Evolutionary conservation across 2,329 filamentous ascomycete genomes (phyloP).

Genomic region (Fusarium nanum): DNA sequence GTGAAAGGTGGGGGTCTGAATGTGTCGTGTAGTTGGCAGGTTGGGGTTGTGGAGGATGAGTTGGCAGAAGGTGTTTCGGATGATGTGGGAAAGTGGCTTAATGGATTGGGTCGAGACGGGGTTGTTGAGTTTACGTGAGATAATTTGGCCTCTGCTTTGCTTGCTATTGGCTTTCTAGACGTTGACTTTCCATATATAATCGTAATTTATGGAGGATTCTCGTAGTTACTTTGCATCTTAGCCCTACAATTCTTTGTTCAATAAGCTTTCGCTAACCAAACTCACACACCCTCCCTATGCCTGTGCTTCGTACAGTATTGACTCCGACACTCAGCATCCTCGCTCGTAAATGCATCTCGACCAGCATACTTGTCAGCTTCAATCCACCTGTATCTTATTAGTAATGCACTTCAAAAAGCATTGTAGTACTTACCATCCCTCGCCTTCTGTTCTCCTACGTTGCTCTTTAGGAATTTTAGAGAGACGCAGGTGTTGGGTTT

Average conservation of each 20-base stretch:
- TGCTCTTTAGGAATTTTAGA: neutral
- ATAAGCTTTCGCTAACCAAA: neutral
- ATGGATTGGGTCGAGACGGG: neutral
- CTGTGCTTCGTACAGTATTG: neutral
- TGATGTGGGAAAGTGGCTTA: slow-evolving; percentile 18
- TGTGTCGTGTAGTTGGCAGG: slow-evolving; percentile 16
- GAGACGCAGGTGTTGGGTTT: neutral
- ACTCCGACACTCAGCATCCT: neutral
- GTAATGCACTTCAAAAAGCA: rapidly evolving
- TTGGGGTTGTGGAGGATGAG: slow-evolving; percentile 8
- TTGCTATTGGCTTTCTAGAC: neutral
- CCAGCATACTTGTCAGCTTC: neutral
- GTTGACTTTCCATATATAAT: neutral
- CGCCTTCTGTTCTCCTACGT: neutral
- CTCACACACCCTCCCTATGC: neutral
- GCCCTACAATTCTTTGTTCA: neutral
- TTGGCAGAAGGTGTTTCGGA: slow-evolving; percentile 5
- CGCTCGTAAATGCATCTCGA: neutral
- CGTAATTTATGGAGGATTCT: neutral
- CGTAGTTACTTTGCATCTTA: neutral
- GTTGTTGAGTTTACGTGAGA: neutral
- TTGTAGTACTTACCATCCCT: neutral
- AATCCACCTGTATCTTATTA: neutral
- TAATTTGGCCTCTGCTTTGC: neutral
- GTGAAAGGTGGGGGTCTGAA: neutral